Base-by-base conservation (phyloP, 1,284 basidiomycete genomes). In the Sporisorium scitamineum region DNA sequence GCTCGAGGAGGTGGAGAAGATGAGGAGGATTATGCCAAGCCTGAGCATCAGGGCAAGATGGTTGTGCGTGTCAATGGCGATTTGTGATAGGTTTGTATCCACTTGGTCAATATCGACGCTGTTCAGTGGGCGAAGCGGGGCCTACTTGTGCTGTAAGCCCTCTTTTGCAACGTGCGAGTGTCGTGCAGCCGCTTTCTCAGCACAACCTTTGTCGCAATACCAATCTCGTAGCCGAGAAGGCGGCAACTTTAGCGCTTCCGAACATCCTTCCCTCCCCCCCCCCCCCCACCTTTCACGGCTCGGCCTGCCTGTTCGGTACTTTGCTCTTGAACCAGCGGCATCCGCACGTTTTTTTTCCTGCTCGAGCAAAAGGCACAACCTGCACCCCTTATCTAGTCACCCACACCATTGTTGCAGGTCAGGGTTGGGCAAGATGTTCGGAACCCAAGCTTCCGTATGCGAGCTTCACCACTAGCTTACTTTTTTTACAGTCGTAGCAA, bases 1-100 rank as follows among this genome's bases (percentile, higher is more conserved):
- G 10, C 37, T 80, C 27, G 65, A 80, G 27, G 55, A 80, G 16
- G 74, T 78, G 32, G 63, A 78, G 8, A 52, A 62, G 51, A 63
- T 79, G 53, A 32, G 14, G 57, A 54, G 1, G 71, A 76, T 26
- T 80, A 78, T 31, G 55, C 53, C 6, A 57, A 54, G 34, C 61
- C 60, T 0, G 27, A 52, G 5, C 64, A 78, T 34, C 65, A 66
- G 50, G 78, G 78, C 6, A 72, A 67, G 62, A 72, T 67, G 70
- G 61, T 72, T 13, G 18, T 67, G 3, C 47, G 53, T 26, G 55
- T 67, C 42, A 65, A 65, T 45, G 39, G 48, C 8, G 50, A 64
- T 54, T 51, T 64, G 22, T 57, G 9, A 31, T 3, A 20, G n/a
- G n/a, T n/a, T n/a, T n/a, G n/a, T n/a, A n/a, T n/a, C n/a, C n/a